Percentiles rank a stretch among this genome's conserved stretches.
Evolutionary conservation across 148 eudicot genomes (phyloP).

Genomic region (Silene conica): DNA sequence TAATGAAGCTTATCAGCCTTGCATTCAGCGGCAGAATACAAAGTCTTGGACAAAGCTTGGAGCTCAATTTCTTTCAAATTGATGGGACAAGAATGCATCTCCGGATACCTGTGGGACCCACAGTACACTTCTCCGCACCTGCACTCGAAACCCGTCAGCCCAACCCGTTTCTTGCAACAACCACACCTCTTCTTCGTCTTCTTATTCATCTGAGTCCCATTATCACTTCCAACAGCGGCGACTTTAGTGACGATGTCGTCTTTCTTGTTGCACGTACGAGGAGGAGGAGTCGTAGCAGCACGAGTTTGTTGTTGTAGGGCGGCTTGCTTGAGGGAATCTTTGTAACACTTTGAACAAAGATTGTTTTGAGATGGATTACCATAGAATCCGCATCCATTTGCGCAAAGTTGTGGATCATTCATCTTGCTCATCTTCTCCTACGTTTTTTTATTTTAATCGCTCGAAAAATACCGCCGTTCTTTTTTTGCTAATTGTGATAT

Average conservation of each 20-base stretch:
- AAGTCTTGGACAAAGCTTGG: conserved; percentile 34
- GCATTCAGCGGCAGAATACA: conserved; percentile 28
- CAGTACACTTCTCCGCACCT: conserved; percentile 45
- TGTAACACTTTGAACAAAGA: conserved; percentile 44
- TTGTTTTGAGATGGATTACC: conserved; percentile 35
- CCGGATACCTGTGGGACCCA: conserved; percentile 48
- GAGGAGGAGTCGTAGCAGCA: not conserved
- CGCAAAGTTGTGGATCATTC: conserved; percentile 26
- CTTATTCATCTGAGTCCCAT: too few relatives aligned
- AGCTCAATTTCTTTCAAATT: conserved; percentile 34
- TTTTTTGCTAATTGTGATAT: too few relatives aligned
- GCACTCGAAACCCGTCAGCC: conserved; percentile 49
- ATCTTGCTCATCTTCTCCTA: not conserved
- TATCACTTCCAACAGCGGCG: too few relatives aligned
- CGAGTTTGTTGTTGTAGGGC: conserved; percentile 15
- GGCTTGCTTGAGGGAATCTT: conserved; percentile 31
- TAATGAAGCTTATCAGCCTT: conserved; percentile 36
- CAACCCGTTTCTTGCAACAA: conserved; percentile 45
- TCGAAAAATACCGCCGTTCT: too few relatives aligned
- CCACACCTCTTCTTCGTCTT: conserved; percentile 38
- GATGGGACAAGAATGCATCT: conserved; percentile 40
- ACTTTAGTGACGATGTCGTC: not conserved
- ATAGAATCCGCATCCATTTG: conserved; percentile 46
- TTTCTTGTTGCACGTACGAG: not conserved
- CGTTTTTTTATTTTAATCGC: too few relatives aligned